Evolutionary conservation across 331 rosid species (phyloP), one percentile per base, ranked within the genome.

Genomic region (Quercus tomentella): DNA sequence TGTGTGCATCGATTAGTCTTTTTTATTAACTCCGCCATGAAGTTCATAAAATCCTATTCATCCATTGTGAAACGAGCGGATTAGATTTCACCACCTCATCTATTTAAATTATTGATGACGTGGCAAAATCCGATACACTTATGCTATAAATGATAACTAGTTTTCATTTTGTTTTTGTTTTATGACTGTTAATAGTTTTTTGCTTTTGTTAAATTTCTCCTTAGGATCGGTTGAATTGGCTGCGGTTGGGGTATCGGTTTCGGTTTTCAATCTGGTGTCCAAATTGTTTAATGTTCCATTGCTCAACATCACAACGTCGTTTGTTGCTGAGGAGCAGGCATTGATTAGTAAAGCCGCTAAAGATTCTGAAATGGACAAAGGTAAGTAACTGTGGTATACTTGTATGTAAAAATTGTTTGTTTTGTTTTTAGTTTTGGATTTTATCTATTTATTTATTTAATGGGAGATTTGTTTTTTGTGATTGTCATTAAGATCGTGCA

Each of bases 141-240:
- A 16, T 20, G 28, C 56, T 16, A 37, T 25, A 37, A 26, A 63
- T 71, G 33, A 60, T 54, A 15, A 71, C 55, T 45, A 16, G 55
- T 58, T 65, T 10, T 49, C 16, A 68, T 51, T 60, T 62, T 23
- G 69, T 18, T 14, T 37, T 77, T 70, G 54, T 28, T 70, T 77
- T 4, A 11, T 70, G 71, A 76, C 75, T 56, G 60, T 23, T 15
- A 74, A 78, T 52, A 67, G 49, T 30, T 23, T 85, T 16, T 45
- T 77, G 18, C 49, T 26, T 83, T 83, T 67, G 72, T 62, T 79
- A 55, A 4, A 66, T 84, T 60, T 82, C 45, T 75, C 61, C 49
- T 84, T 89, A 95, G 97, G 98, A 15, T 89, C 97, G 5, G 91
- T 81, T 80, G 97, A 95, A 80, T 79, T 95, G 87, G 98, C 98